These are phyloP conservation scores for Quercus tomentella DNA, from an alignment of 331 rosid species.

Conservation along the genomic window DNA sequence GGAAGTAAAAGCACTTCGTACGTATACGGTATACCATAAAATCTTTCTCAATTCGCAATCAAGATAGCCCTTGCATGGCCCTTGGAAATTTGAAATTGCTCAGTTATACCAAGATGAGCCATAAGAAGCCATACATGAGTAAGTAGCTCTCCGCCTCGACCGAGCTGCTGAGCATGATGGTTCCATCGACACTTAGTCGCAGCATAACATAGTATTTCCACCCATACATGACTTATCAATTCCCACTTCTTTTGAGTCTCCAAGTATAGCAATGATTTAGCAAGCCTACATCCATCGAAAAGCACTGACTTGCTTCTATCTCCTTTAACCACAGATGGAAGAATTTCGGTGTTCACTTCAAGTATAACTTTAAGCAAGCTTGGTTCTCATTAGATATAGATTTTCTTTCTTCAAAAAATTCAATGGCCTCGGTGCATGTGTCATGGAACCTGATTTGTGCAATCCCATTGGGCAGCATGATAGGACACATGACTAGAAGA, in stretches of 20 bases:
- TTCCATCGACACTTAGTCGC: slow-evolving; percentile 23
- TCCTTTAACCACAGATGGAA: slow-evolving; percentile 7
- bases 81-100: slow-evolving; percentile 27
- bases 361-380: slow-evolving; percentile 14
- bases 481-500: slow-evolving; percentile 23
- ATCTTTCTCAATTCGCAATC: background rate
- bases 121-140: slow-evolving; percentile 45
- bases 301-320: no score
- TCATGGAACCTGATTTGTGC: slow-evolving; percentile 32
- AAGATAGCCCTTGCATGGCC: slow-evolving; percentile 35
- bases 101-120: slow-evolving; percentile 49
- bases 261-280: background rate
- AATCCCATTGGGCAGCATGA: slow-evolving; percentile 36
- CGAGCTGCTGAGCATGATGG: slow-evolving; percentile 30
- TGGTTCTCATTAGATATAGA: background rate
- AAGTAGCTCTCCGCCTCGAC: slow-evolving; percentile 40
- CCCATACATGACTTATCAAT: slow-evolving; percentile 32
- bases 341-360: background rate
- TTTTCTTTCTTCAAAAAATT: slow-evolving; percentile 13
- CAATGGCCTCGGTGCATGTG: slow-evolving; percentile 24
- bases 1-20: no score
- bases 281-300: slow-evolving; percentile 35
- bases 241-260: slow-evolving; percentile 7
- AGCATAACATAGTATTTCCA: slow-evolving; percentile 34
- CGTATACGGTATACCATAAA: no score